These are phyloP conservation scores for Calycina herbarum DNA, from an alignment of 2,329 filamentous ascomycete genomes.

Conservation along the genomic window DNA sequence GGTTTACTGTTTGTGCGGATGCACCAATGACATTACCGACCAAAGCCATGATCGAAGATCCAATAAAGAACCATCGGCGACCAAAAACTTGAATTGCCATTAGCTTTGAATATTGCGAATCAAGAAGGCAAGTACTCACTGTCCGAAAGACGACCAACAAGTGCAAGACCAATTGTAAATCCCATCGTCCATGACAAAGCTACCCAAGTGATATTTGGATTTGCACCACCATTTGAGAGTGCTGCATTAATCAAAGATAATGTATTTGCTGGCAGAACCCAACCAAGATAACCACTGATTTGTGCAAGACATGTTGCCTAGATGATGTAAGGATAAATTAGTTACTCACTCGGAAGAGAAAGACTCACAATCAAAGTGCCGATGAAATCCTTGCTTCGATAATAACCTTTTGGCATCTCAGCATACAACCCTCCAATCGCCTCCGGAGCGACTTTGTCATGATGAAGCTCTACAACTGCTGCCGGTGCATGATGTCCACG, in stretches of 20 bases:
- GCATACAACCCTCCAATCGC: constrained; percentile 14
- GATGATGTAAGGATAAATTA: not conserved
- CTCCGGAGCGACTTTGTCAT: constrained; percentile 13
- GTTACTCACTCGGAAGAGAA: not conserved
- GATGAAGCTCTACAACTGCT: constrained; percentile 8
- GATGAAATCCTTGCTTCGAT: constrained; percentile 21
- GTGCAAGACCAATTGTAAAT: constrained; percentile 42
- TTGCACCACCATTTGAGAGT: constrained; percentile 19
- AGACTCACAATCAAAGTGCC: constrained; percentile 24
- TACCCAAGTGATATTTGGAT: constrained; percentile 28
- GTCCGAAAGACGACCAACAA: constrained; percentile 46
- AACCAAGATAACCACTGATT: constrained; percentile 30
- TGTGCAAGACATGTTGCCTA: constrained; percentile 31
- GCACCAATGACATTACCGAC: constrained; percentile 43
- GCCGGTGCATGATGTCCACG: constrained; percentile 2
- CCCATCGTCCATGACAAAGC: constrained; percentile 40
- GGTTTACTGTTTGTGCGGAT: constrained; percentile 38
- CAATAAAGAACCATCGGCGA: constrained; percentile 44
- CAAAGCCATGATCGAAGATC: constrained; percentile 36
- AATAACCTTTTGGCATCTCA: constrained; percentile 23
- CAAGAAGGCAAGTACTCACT: constrained; percentile 11
- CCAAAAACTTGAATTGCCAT: constrained; percentile 40
- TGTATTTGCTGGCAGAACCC: constrained; percentile 30
- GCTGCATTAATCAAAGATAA: constrained; percentile 27
- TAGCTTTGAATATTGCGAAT: not conserved